Percentiles rank a stretch among this genome's conserved stretches.
Evolutionary conservation across 1,284 basidiomycete genomes (phyloP).

Genomic region (Cerrena zonata): DNA sequence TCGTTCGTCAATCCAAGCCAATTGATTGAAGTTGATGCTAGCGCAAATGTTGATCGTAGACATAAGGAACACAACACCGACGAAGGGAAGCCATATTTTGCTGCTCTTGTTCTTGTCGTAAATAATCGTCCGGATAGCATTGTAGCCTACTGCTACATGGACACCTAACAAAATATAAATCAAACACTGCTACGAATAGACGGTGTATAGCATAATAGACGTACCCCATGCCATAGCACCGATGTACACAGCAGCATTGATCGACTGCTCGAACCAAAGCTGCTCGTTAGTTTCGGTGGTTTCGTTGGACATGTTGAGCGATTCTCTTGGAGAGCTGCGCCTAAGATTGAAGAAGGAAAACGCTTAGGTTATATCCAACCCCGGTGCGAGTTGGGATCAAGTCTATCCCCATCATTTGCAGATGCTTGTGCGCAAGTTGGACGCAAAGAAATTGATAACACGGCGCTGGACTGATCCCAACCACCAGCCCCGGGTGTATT

Average conservation of each 20-base stretch:
- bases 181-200: too few species aligned
- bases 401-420: too few species aligned
- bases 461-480: too few species aligned
- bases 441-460: too few species aligned
- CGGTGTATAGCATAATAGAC: background rate
- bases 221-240: constrained; percentile 13
- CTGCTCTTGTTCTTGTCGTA: constrained; percentile 1
- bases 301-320: background rate
- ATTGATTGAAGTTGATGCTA: constrained; percentile 15
- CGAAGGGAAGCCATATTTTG: constrained; percentile 5
- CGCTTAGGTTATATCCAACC: background rate
- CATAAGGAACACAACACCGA: constrained; percentile 3
- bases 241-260: constrained; percentile 12
- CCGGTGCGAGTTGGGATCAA: background rate
- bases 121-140: background rate
- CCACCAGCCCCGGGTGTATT: too few species aligned
- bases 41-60: constrained; percentile 9
- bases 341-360: background rate
- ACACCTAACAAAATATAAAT: constrained; percentile 5
- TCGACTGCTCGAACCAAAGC: constrained; percentile 9
- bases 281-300: background rate
- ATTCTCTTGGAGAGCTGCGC: too few species aligned
- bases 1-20: constrained; percentile 32
- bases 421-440: too few species aligned
- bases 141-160: constrained; percentile 6